Evolutionary conservation across 2,329 filamentous ascomycete species (phyloP).

Genomic region (Phialophora tarda): DNA sequence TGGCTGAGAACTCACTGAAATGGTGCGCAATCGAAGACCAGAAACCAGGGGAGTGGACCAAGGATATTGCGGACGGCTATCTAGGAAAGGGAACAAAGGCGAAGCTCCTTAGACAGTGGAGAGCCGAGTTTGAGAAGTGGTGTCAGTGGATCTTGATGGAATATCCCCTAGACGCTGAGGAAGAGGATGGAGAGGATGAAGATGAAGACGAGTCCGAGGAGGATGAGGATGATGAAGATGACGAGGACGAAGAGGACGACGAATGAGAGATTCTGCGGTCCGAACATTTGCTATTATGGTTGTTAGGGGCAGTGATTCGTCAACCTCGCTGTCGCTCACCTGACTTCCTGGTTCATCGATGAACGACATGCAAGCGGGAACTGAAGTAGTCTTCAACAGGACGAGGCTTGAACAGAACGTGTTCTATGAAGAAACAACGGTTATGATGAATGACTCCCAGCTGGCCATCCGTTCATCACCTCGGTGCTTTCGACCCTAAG

Average conservation of each 20-base stretch:
- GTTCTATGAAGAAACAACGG: background rate
- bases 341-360: background rate
- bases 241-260: conserved; percentile 28
- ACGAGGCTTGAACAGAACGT: background rate
- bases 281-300: conserved; percentile 8
- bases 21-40: conserved; percentile 91
- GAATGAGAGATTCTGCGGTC: conserved; percentile 1
- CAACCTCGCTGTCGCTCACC: conserved; percentile 12
- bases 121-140: conserved; percentile 82
- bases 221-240: conserved; percentile 37
- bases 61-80: conserved; percentile 74
- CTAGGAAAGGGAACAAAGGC: conserved; percentile 74
- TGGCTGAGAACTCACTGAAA: conserved; percentile 90
- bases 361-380: background rate
- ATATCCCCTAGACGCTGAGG: conserved; percentile 62
- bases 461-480: background rate
- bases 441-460: background rate
- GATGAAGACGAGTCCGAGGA: conserved; percentile 38
- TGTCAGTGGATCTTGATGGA: conserved; percentile 88
- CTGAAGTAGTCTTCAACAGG: conserved; percentile 14
- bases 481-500: background rate
- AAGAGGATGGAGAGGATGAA: conserved; percentile 45
- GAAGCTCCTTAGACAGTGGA: conserved; percentile 76
- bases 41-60: conserved; percentile 70
- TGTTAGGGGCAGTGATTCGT: conserved; percentile 3